Base-by-base conservation (phyloP, 1,139 yeast genomes). In the Yamadazyma membranifaciens region DNA sequence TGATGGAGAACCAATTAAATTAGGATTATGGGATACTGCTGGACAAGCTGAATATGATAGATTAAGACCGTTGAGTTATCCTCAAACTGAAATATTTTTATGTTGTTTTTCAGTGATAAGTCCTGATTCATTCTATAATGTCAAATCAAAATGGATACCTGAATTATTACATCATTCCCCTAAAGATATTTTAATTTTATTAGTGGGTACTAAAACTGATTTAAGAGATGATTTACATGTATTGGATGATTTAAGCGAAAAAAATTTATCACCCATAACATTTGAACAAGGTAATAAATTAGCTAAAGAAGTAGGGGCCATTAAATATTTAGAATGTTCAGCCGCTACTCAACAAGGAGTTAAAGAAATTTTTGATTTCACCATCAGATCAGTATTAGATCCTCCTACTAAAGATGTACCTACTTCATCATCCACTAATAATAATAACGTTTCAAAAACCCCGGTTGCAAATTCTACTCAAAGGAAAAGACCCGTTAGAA, bases 21-120 rank as follows among this genome's bases (percentile, higher is more conserved):
- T 89, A 39, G 95, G 95, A 17, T 73, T 89, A 40, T 89, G 96
- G 96, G 97, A 89, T 75, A 89, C 97, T n/a, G 97, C 97, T 7
- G 97, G 97, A 24, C 97, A 89, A 64, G 86, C 87, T 56, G 97
- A 89, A 61, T 89, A 89, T 62, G 96, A 89, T 62, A 74, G 96
- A 48, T 73, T 89, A 58, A 77, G 97, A 64, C 97, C 97, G 4
- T 70, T 89, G 48, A 85, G 95, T 14, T 89, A 89, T 58, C 96
- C 96, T 2, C 96, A 89, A 56, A 88, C 97, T 0, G 96, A 88
- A 54, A 85, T 89, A 34, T 89, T 89, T 57, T 67, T 89, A 45
- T 80, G 88, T 48, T 89, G 97, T 64, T 89, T 89, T 64, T 85
- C 95, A 11, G 82, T 89, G 9, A 85, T 86, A 38, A 85, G 84